Conservation (phyloP, 371 early-diverging fungal species). For the Rhizomucor pusillus region DNA sequence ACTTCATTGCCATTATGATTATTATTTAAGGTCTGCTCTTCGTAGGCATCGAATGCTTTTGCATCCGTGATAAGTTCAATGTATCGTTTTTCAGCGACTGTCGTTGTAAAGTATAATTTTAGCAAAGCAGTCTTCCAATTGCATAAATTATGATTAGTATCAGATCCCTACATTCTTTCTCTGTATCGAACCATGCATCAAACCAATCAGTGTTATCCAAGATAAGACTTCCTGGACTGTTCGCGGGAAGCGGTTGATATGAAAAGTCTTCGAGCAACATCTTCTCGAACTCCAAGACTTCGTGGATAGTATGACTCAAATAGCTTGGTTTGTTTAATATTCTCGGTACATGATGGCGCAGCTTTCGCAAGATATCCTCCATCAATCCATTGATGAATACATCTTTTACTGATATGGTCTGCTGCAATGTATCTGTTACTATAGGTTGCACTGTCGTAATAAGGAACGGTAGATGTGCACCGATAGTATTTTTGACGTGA, state of each 20-base stretch:
- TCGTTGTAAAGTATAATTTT: not conserved
- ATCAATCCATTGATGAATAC: conserved; percentile 67
- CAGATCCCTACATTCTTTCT: conserved; percentile 65
- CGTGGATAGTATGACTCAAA: conserved; percentile 72
- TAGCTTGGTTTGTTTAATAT: conserved; percentile 57
- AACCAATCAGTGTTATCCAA: conserved; percentile 60
- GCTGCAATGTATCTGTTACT: conserved; percentile 8
- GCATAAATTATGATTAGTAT: not conserved
- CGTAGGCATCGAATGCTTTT: conserved; percentile 61
- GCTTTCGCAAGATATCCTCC: conserved; percentile 60
- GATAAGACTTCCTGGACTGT: conserved; percentile 51
- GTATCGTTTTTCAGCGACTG: conserved; percentile 60
- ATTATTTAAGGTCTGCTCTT: conserved; percentile 23
- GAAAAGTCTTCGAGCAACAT: conserved; percentile 65
- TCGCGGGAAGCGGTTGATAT: conserved; percentile 43
- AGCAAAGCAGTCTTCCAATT: not conserved
- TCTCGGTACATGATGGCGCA: conserved; percentile 54
- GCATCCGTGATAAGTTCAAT: conserved; percentile 58
- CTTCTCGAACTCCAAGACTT: conserved; percentile 75
- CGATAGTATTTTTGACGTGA: conserved; percentile 63
- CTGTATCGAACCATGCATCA: conserved; percentile 70
- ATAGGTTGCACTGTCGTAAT: conserved; percentile 41
- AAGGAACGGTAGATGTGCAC: conserved; percentile 33
- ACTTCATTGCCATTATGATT: conserved; percentile 1
- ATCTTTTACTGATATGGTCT: conserved; percentile 48